Conservation (phyloP, 2,329 filamentous ascomycete species). For the Trichoderma cornu-damae region DNA sequence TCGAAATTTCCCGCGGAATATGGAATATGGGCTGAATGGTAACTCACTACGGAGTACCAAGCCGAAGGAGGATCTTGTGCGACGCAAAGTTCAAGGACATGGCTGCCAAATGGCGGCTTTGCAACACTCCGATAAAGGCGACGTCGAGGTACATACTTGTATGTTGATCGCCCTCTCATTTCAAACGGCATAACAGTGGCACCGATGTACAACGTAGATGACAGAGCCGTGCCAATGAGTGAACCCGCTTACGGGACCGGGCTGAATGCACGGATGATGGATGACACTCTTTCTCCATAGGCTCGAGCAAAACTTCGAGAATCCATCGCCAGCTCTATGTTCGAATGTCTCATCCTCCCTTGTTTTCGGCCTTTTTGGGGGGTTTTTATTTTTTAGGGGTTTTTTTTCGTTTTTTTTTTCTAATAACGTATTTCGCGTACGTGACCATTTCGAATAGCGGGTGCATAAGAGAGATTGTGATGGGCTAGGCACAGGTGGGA, state of each 20-base stretch:
- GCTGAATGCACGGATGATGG: neutral
- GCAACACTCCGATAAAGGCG: neutral
- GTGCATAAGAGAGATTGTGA: neutral
- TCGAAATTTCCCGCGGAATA: neutral
- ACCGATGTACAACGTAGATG: neutral
- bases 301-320: neutral
- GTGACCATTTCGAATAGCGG: neutral
- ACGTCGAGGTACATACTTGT: neutral
- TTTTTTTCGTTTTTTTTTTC: too few species aligned
- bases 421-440: neutral
- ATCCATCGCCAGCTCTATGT: neutral
- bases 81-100: neutral
- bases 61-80: conserved; percentile 1
- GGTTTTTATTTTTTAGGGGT: too few species aligned
- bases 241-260: neutral
- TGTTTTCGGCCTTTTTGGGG: neutral
- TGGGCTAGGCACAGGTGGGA: neutral
- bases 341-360: neutral
- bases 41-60: neutral
- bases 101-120: neutral
- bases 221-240: neutral
- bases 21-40: neutral
- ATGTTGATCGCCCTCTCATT: too few species aligned
- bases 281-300: neutral
- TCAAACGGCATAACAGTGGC: too few species aligned